These are phyloP conservation scores for Amylostereum chailletii DNA, from an alignment of 1,284 basidiomycete species.

Conservation along the genomic window DNA sequence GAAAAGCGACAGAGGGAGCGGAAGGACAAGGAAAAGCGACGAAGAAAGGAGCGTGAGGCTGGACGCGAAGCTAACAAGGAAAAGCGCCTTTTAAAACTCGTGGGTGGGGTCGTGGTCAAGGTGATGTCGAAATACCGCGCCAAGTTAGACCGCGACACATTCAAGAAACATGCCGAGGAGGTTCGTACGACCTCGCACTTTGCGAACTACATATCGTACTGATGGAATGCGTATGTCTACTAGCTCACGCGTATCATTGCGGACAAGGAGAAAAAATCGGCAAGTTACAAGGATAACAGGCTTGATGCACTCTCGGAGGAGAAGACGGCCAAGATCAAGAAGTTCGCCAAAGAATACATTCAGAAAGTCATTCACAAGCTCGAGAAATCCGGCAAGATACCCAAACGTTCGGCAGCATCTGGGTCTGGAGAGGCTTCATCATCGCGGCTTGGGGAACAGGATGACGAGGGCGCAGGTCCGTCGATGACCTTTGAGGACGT, in stretches of 20 bases:
- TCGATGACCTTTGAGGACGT: conserved; percentile 15
- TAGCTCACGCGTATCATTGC: conserved; percentile 76
- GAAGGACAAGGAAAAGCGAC: conserved; percentile 31
- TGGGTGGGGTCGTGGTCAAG: conserved; percentile 86
- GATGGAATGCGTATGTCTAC: not conserved
- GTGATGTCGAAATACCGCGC: conserved; percentile 86
- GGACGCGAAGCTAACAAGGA: conserved; percentile 54
- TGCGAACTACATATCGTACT: not conserved
- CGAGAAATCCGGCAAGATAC: conserved; percentile 29
- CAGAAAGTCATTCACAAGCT: conserved; percentile 57
- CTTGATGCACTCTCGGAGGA: conserved; percentile 79
- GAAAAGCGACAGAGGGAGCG: conserved; percentile 23
- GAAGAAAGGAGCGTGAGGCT: conserved; percentile 44
- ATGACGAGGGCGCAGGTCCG: conserved; percentile 6
- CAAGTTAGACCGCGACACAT: conserved; percentile 74
- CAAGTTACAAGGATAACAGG: conserved; percentile 62
- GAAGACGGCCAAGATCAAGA: conserved; percentile 85
- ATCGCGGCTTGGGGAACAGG: conserved; percentile 11
- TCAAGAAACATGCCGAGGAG: conserved; percentile 96
- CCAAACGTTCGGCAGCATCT: conserved; percentile 10
- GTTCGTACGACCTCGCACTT: conserved; percentile 29
- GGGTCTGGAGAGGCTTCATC: conserved; percentile 6
- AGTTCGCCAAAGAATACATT: conserved; percentile 88
- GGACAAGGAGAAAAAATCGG: conserved; percentile 90
- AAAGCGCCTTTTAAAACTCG: conserved; percentile 75